Base-by-base conservation (phyloP, 2,329 filamentous ascomycete species). In the Penicillium paneum region DNA sequence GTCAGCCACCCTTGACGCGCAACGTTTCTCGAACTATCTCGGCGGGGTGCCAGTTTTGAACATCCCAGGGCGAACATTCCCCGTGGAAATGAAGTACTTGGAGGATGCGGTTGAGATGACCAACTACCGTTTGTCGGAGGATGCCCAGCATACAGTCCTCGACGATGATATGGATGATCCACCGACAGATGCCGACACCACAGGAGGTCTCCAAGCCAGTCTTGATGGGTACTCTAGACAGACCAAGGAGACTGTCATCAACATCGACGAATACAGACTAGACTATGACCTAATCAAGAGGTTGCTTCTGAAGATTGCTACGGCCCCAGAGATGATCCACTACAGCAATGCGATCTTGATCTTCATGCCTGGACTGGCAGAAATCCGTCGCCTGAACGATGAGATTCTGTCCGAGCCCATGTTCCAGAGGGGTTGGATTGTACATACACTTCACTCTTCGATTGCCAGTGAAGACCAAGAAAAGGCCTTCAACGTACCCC, bases 391-490 rank as follows among this genome's bases (percentile, higher is more conserved):
- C 19, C 77, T 99, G 41, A 94, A 97, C 69, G 91, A 96, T 66
- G 84, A 94, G 71, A 79, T 99, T 3, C 75, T 88, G 5, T 86
- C 90, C 0, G 87, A 96, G 64, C 85, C 86, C 1, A 81, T 82
- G 3, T 97, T 97, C 71, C 79, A 83, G 32, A 80, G 81, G 35
- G 82, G 85, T 52, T 99, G 93, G 92, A 82, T 90, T 50, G 80
- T 99, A 0, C 92, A 96, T 70, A 89, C 91, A 12, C 80, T 99
- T 34, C 94, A 99, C 70, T 97, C 94, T 0, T 91, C 89, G 0
- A 97, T 99, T 63, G 91, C 93, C 11, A 97, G 89, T 43, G 93
- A 97, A 66, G 94, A 99, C 57, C 94, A 99, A 70, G 93, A 99
- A 73, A 87, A 89, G 32, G 94, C 94, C 0, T 99, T 99, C 70